Conservation (phyloP, 495 filamentous ascomycete species). For the Polyplosphaeria fusca region DNA sequence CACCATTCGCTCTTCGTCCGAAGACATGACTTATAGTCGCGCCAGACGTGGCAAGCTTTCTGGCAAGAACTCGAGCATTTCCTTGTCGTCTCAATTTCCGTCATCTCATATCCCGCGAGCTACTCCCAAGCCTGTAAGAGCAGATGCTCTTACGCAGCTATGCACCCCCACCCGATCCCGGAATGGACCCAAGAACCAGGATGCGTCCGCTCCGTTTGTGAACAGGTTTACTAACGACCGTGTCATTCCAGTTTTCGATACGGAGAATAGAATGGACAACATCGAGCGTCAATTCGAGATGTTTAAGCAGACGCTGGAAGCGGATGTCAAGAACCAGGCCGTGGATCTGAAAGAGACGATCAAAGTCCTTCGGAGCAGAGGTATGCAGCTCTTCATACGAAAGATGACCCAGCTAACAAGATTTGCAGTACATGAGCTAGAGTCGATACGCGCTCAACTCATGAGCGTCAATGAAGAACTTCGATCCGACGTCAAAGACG, state of each 20-base stretch:
- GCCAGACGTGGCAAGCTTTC: constrained; percentile 20
- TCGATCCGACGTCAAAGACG: constrained; percentile 56
- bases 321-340: constrained; percentile 58
- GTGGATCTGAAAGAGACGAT: constrained; percentile 65
- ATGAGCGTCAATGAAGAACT: constrained; percentile 55
- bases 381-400: constrained; percentile 52
- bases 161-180: constrained; percentile 33
- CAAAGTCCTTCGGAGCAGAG: constrained; percentile 65
- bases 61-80: constrained; percentile 21
- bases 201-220: constrained; percentile 53
- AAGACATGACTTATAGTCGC: neutral
- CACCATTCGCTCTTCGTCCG: constrained; percentile 7
- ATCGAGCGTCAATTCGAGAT: constrained; percentile 61
- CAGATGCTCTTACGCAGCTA: constrained; percentile 5
- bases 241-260: constrained; percentile 69
- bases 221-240: constrained; percentile 66
- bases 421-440: constrained; percentile 63
- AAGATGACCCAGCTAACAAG: constrained; percentile 8
- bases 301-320: constrained; percentile 61
- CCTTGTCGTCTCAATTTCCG: constrained; percentile 8
- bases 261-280: constrained; percentile 60
- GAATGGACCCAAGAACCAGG: constrained; percentile 3
- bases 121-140: constrained; percentile 9
- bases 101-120: constrained; percentile 10
- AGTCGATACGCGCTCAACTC: constrained; percentile 57